Evolutionary conservation across 139 green algal species (phyloP), one percentile per base, ranked within the genome.

Genomic region (Coelastrella sp.): DNA sequence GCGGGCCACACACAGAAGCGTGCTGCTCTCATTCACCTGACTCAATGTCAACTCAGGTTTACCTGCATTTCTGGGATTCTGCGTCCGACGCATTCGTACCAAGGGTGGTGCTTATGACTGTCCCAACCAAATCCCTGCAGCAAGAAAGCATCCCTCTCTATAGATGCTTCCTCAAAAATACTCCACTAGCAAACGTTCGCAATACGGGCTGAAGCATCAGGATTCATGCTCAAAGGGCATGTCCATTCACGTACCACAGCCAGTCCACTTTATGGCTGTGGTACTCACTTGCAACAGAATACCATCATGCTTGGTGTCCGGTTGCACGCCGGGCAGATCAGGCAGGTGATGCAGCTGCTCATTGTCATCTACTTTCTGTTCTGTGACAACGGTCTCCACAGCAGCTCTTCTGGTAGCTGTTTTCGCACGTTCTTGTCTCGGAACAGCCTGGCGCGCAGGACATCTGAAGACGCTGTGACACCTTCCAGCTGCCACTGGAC

Each of bases 61-160:
- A 83, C 76, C 76, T 74, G 41, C 38, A 84, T 48, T 6, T 84
- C 78, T n/a, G 57, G 41, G 15, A 84, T 63, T 19, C 73, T 62
- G 27, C 51, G 23, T 34, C 8, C 53, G 5, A 84, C 34, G 9
- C 2, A 15, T 3, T 84, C 30, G 38, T 84, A 84, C 60, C 60
- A 84, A 40, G 40, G 41, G 6, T 74, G 32, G 4, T 50, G 48
- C 45, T 79, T 79, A 35, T 86, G 64, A 45, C 45, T 72, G 23
- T 86, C 66, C 80, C 80, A 86, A 66, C 40, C 25, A 43, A 86
- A 86, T 45, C 45, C 62, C 62, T 69, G 23, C 62, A 69, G 9
- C 6, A 66, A 7, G 62, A 66, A n/a, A 57, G 11, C 45, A 13
- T 57, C 11, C 0, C 45, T 23, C 11, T 57, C 0, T 9, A 57